A percentile compares a stretch with the other conserved stretches of the same genome.
Evolutionary conservation across 495 filamentous ascomycete species (phyloP).

Genomic region (Penicillium nucicola): DNA sequence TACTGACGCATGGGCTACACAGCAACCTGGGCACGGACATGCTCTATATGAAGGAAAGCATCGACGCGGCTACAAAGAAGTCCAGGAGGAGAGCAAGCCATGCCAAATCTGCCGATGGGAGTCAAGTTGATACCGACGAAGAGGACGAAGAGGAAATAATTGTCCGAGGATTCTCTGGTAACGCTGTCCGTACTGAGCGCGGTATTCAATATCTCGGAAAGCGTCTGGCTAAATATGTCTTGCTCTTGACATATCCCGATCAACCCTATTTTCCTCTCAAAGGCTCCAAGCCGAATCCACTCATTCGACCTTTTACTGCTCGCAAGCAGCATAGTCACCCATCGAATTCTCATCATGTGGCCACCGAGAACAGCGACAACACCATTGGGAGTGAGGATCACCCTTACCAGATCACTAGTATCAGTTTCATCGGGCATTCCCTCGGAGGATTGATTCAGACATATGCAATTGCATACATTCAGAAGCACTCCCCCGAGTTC

Average conservation of each 20-base stretch:
- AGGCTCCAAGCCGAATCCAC: constrained; percentile 45
- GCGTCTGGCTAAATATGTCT: constrained; percentile 84
- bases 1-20: constrained; percentile 92
- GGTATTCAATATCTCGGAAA: constrained; percentile 98
- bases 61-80: constrained; percentile 75
- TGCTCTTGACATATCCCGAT: constrained; percentile 87
- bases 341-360: not conserved
- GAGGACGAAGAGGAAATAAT: constrained; percentile 85
- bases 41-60: constrained; percentile 95
- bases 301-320: constrained; percentile 29
- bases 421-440: constrained; percentile 93
- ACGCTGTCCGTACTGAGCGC: constrained; percentile 84
- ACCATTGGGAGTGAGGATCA: constrained; percentile 36
- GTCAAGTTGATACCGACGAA: constrained; percentile 22
- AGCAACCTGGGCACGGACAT: constrained; percentile 97
- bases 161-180: constrained; percentile 87
- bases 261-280: constrained; percentile 76
- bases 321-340: constrained; percentile 20
- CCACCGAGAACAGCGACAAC: no score
- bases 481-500: constrained; percentile 90
- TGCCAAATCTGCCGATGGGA: constrained; percentile 8
- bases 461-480: constrained; percentile 95
- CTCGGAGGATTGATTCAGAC: constrained; percentile 89
- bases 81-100: constrained; percentile 59
- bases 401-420: constrained; percentile 84